These are phyloP conservation scores for Capsella rubella DNA, from an alignment of 441 rosid genomes.

Conservation along the genomic window DNA sequence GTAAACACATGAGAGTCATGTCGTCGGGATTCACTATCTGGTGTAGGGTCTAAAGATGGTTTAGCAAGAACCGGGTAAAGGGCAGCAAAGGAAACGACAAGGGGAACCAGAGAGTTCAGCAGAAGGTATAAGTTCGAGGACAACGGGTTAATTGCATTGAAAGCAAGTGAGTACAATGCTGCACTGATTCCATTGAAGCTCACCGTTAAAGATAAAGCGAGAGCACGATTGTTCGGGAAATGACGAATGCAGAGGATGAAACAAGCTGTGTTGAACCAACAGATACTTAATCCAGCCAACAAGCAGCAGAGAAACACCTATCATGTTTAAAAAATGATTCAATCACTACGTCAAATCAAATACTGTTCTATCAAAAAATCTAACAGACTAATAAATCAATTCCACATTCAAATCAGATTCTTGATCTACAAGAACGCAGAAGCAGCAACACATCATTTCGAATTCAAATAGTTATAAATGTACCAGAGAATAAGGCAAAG, in stretches of 20 bases:
- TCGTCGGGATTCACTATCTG: conserved; percentile 60
- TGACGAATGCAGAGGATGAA: conserved; percentile 87
- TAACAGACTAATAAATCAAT: background rate
- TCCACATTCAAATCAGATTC: background rate
- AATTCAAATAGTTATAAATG: background rate
- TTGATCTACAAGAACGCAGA: conserved; percentile 1
- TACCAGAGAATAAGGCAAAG: conserved; percentile 87
- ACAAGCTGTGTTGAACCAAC: conserved; percentile 99
- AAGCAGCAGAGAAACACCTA: conserved; percentile 87
- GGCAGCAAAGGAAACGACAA: conserved; percentile 62
- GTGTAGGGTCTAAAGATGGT: conserved; percentile 68
- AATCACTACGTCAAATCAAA: background rate
- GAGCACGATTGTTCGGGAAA: conserved; percentile 73
- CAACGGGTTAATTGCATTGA: conserved; percentile 63
- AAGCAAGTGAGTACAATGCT: conserved; percentile 80
- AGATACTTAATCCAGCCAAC: conserved; percentile 91
- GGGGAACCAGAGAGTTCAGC: conserved; percentile 76
- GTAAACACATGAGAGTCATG: conserved; percentile 74
- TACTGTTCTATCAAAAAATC: background rate
- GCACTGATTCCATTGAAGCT: conserved; percentile 98
- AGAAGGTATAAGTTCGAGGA: conserved; percentile 74
- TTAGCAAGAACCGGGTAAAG: conserved; percentile 79
- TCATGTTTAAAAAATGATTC: background rate
- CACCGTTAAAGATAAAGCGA: conserved; percentile 88
- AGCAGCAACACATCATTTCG: background rate